phyloP scores from a whole-genome alignment of 345 rosid genomes.

The Populus davidiana region DNA sequence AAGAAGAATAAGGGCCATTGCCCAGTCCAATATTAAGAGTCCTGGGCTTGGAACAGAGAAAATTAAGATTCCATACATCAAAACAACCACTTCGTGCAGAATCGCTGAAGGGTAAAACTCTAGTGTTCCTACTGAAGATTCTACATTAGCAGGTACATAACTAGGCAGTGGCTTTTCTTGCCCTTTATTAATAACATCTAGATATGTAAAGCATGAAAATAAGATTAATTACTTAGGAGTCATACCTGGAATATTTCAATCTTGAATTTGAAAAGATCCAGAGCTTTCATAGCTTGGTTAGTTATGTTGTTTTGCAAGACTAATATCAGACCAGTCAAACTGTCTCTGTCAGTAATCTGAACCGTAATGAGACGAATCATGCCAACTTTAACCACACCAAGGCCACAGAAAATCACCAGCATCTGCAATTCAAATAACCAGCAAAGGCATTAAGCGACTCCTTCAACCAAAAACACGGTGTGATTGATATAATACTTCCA shows the following conservation, averaged over 20 bases:
- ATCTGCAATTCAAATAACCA: conserved; percentile 42
- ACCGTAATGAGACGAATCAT: conserved; percentile 53
- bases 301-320: conserved; percentile 71
- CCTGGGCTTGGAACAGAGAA: background rate
- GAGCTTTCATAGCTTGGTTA: conserved; percentile 69
- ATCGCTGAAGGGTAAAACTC: background rate
- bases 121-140: too few species aligned
- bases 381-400: conserved; percentile 61
- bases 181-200: background rate
- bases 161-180: background rate
- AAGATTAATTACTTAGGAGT: background rate
- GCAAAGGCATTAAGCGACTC: too few species aligned
- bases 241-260: conserved; percentile 86
- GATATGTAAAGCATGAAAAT: background rate
- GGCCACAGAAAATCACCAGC: conserved; percentile 61
- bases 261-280: conserved; percentile 67
- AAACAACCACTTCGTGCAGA: background rate
- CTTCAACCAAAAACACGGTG: background rate
- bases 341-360: conserved; percentile 55
- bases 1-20: too few species aligned
- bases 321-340: conserved; percentile 59
- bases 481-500: background rate
- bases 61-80: background rate
- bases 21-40: background rate
- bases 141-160: too few species aligned